Evolutionary conservation across 2,329 filamentous ascomycete species (phyloP).

Genomic region (Fusarium dimerum): DNA sequence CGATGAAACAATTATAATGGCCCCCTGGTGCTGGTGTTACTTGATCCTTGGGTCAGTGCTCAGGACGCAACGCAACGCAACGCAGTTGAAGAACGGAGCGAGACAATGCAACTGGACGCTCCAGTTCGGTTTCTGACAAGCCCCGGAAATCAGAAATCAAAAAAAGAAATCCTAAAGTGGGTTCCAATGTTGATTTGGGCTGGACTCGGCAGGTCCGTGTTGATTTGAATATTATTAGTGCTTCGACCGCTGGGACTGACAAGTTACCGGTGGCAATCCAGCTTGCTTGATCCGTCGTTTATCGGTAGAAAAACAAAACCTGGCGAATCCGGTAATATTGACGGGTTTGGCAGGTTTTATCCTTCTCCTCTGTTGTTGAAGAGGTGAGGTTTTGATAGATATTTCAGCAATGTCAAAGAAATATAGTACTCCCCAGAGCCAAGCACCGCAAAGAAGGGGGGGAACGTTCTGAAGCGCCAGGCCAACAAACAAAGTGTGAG

Average conservation of each 20-base stretch:
- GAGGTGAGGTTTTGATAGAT: background rate
- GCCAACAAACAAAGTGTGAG: constrained; percentile 20
- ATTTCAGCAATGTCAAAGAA: background rate
- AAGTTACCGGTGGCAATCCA: background rate
- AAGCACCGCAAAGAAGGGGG: too few species aligned
- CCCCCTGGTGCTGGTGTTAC: background rate
- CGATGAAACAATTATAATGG: background rate
- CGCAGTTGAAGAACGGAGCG: background rate
- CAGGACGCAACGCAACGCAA: background rate
- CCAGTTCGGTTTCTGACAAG: background rate
- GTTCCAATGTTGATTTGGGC: background rate
- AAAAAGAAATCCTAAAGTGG: background rate
- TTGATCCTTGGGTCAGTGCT: too few species aligned
- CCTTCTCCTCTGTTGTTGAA: background rate
- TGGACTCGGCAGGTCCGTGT: background rate
- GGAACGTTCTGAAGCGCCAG: constrained; percentile 19
- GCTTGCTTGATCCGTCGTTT: background rate
- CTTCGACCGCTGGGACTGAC: background rate
- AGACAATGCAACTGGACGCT: background rate
- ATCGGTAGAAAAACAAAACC: background rate
- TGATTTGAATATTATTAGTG: background rate
- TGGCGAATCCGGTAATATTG: background rate
- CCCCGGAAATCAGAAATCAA: background rate
- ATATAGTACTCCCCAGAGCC: constrained; percentile 3
- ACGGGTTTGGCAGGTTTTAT: background rate